Base-by-base conservation (phyloP, 495 filamentous ascomycete genomes). In the Elasticomyces elasticus region DNA sequence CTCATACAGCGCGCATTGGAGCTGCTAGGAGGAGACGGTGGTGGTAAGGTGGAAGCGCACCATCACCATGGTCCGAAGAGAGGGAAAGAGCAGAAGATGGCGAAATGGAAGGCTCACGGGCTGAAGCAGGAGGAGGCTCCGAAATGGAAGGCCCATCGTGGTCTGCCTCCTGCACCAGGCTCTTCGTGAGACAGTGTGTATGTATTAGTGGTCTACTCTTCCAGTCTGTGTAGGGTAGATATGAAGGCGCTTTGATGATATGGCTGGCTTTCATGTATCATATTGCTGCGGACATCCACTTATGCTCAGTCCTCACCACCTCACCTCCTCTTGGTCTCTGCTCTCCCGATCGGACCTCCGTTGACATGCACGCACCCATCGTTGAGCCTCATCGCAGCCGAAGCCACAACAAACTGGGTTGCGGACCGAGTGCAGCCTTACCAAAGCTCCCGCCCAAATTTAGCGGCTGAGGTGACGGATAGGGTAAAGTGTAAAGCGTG, bases 1-100 rank as follows among this genome's bases (percentile, higher is more conserved):
- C n/a, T 22, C 6, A 58, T 58, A 11, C 26, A 54, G 44, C 48
- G 55, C 5, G 59, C 54, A 2, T 24, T 58, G 31, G 30, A 28
- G 5, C 28, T 60, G 37, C 38, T 60, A 3, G 56, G 56, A 3
- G 56, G 56, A 6, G 47, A 60, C 20, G 56, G 56, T 19, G 56
- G 56, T 22, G 56, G 56, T 5, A 43, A 49, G 35, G 55, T 48
- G 45, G 53, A 27, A 12, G 42, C 10, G 20, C 27, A n/a, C n/a
- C n/a, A 44, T 25, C 23, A 24, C 22, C 24, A 30, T 24, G 31
- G n/a, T 19, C 9, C 12, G 52, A 40, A 42, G 47, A 11, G 43
- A 47, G 20, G 19, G 23, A 50, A 22, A 15, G 13, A 33, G 48
- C 2, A 45, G 27, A 9, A 43, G 41, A 6, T 6, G 23, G 28